Conservation (phyloP, 2,329 filamentous ascomycete genomes). For the Colletotrichum sp. region DNA sequence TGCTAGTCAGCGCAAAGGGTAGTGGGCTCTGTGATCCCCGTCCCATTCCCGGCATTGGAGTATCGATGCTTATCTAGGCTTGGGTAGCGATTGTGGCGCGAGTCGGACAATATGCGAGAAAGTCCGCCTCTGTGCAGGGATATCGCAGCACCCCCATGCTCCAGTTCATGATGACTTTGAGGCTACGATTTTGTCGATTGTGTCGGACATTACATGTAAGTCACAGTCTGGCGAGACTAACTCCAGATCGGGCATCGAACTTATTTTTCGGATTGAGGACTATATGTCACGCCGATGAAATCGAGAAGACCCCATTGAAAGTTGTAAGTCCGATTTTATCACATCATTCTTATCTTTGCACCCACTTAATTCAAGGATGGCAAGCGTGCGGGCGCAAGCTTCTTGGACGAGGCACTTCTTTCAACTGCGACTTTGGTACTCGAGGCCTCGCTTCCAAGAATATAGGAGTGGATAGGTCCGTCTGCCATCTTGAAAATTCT, state of each 20-base stretch:
- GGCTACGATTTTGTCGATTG: not conserved
- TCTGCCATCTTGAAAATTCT: not conserved
- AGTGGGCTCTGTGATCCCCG: not conserved
- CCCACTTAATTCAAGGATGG: not conserved
- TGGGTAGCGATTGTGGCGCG: not conserved
- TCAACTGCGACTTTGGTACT: not conserved
- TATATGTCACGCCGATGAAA: not conserved
- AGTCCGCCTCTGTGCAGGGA: not conserved
- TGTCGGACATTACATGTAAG: not conserved
- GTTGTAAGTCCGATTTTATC: not conserved
- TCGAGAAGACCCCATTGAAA: not conserved
- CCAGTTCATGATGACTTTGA: not conserved
- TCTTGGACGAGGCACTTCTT: not conserved
- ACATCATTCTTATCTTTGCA: not conserved
- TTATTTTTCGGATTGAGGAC: not conserved
- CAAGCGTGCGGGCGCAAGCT: not conserved
- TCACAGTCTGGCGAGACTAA: not conserved
- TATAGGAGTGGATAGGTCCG: too few relatives aligned
- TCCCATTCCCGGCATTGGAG: not conserved
- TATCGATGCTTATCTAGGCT: not conserved
- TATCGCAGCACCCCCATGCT: not conserved
- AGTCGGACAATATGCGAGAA: not conserved
- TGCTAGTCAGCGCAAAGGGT: not conserved
- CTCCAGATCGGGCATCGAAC: not conserved
- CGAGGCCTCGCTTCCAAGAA: too few relatives aligned